Evolutionary conservation across 2,329 filamentous ascomycete genomes (phyloP).

Genomic region (Microcyclosporella mali): DNA sequence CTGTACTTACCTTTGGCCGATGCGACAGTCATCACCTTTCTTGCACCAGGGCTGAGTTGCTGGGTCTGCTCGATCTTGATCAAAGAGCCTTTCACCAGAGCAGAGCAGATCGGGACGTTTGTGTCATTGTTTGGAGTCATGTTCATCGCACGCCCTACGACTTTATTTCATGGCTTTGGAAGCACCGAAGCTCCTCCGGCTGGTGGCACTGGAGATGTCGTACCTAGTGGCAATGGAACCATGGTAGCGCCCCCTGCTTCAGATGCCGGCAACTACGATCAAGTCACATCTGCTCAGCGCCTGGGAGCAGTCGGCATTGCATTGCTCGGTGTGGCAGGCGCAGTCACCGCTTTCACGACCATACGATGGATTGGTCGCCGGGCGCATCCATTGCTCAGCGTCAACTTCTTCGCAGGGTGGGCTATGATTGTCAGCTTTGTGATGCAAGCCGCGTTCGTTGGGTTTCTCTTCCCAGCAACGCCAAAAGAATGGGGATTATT

Average conservation of each 20-base stretch:
- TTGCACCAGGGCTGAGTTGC: constrained; percentile 71
- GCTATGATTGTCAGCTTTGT: constrained; percentile 62
- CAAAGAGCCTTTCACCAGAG: constrained; percentile 69
- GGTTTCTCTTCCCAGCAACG: constrained; percentile 51
- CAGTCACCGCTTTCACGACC: constrained; percentile 65
- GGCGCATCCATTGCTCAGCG: constrained; percentile 74
- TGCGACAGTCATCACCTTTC: constrained; percentile 83
- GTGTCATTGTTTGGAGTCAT: constrained; percentile 74
- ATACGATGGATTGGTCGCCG: constrained; percentile 75
- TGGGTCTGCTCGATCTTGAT: constrained; percentile 72
- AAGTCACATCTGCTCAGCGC: constrained; percentile 57
- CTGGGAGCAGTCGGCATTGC: constrained; percentile 64
- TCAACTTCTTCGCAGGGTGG: constrained; percentile 74
- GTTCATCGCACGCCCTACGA: constrained; percentile 68
- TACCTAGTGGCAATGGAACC: constrained; percentile 29
- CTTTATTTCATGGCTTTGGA: constrained; percentile 43
- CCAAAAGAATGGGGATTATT: constrained; percentile 61
- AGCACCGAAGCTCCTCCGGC: constrained; percentile 24
- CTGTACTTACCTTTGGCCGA: constrained; percentile 80
- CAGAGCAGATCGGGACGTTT: constrained; percentile 69
- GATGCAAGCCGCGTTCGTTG: constrained; percentile 52
- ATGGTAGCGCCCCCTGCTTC: constrained; percentile 6
- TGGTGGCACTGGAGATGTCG: constrained; percentile 29
- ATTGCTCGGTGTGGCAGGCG: constrained; percentile 70
- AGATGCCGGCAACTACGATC: constrained; percentile 35